These are phyloP conservation scores for Botryotinia convoluta DNA, from an alignment of 2,329 filamentous ascomycete genomes.

Conservation along the genomic window DNA sequence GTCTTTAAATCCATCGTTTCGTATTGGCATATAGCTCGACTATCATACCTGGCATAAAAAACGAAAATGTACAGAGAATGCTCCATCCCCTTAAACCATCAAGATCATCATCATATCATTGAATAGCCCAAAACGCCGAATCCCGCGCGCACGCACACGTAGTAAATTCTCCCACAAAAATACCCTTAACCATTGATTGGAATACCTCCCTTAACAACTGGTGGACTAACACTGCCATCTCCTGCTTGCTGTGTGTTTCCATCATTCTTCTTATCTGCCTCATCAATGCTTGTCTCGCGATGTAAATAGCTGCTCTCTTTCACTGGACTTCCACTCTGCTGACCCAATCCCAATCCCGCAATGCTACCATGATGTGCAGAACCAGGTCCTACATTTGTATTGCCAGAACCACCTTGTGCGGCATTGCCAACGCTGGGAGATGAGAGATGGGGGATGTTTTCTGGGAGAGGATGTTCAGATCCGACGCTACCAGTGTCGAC, in stretches of 20 bases:
- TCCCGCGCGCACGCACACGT: conserved; percentile 5
- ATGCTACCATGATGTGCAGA: conserved; percentile 32
- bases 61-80: conserved; percentile 22
- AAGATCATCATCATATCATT: conserved; percentile 14
- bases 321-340: conserved; percentile 71
- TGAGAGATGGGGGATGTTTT: conserved; percentile 89
- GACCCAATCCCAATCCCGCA: conserved; percentile 46
- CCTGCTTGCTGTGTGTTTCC: conserved; percentile 28
- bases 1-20: conserved; percentile 15
- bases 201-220: conserved; percentile 51
- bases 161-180: conserved; percentile 16
- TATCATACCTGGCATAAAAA: conserved; percentile 20
- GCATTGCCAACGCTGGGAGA: conserved; percentile 51
- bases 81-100: conserved; percentile 16
- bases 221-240: conserved; percentile 43
- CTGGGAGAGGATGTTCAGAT: conserved; percentile 88
- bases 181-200: conserved; percentile 59
- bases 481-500: conserved; percentile 92
- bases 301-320: conserved; percentile 90
- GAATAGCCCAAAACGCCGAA: conserved; percentile 21
- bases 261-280: conserved; percentile 47
- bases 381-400: conserved; percentile 40
- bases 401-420: conserved; percentile 44
- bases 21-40: conserved; percentile 9
- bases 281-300: conserved; percentile 71